Evolutionary conservation across 129 eudicot species (phyloP), one percentile per base, ranked within the genome.

Genomic region (Mikania micrantha): DNA sequence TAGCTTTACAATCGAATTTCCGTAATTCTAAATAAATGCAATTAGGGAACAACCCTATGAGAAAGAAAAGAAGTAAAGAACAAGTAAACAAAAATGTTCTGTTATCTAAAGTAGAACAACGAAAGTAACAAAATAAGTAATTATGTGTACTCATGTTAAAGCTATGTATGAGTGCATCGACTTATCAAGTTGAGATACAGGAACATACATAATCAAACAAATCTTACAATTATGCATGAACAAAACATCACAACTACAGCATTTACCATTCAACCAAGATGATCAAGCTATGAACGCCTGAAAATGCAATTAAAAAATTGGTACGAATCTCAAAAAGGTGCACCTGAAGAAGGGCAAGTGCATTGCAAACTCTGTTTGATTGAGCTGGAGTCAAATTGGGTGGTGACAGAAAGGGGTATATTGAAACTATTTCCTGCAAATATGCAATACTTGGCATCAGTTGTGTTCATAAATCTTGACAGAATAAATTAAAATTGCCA

Each of bases 311-410:
- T 25, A 58, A n/a, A 42, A 65, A 20, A 66, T 24, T n/a, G 9
- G 38, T 24, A 15, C 1, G 9, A 7, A 25, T 25, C 2, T 41
- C 10, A 1, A 13, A 24, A 24, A 64, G 8, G 35, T 10, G 8
- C 49, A 66, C 71, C 71, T 66, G 71, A 66, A 66, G 71, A 66
- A 66, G 39, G 12, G 71, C 28, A 45, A 66, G 71, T 27, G 59
- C 27, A 47, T 66, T 45, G 71, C 71, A 66, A 47, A 47, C 71
- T 66, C 71, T 44, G 71, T 66, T 66, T 24, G 71, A 66, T 44
- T 45, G 59, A 17, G 27, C 59, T 4, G 71, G 38, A 11, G 71
- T 44, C 58, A 66, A 29, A 11, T 29, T 66, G 25, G 71, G 59
- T 0, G 71, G 71, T 44, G 71, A 66, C 9, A 66, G 4, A 45